Conservation (phyloP, 257 asterid genomes). For the Lycium barbarum region DNA sequence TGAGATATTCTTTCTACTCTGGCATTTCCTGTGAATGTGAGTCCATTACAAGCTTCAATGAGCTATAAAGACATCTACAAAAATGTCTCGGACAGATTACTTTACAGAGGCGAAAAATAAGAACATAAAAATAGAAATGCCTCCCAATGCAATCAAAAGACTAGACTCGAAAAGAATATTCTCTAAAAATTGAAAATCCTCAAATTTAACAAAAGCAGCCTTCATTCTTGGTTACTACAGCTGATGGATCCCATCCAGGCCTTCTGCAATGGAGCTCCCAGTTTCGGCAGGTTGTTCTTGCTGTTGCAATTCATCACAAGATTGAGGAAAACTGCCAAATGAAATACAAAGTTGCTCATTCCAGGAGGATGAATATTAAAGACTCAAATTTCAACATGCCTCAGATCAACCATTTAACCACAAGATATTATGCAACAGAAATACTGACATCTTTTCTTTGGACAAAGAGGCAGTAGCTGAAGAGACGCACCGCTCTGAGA, state of each 20-base stretch:
- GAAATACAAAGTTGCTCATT: slow-evolving; percentile 12
- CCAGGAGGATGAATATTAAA: not conserved
- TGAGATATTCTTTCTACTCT: not conserved
- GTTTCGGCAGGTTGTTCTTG: slow-evolving; percentile 7
- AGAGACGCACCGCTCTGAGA: slow-evolving; percentile 5
- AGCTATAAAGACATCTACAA: not conserved
- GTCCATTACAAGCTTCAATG: slow-evolving; percentile 18
- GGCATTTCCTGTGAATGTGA: not conserved
- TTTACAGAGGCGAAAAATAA: not conserved
- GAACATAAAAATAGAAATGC: not conserved
- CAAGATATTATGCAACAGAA: not conserved
- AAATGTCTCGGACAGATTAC: not conserved
- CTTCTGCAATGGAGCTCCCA: slow-evolving; percentile 25
- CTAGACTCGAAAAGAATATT: not conserved
- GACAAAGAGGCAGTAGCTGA: slow-evolving; percentile 6
- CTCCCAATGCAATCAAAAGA: slow-evolving; percentile 20
- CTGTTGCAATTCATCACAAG: slow-evolving; percentile 26
- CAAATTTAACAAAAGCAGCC: not conserved
- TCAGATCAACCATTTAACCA: slow-evolving; percentile 7
- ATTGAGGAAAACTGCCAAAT: slow-evolving; percentile 11
- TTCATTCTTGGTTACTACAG: slow-evolving; percentile 22
- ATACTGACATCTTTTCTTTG: not conserved
- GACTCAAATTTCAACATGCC: slow-evolving; percentile 14
- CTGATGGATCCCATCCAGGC: not conserved
- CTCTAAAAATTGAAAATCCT: not conserved